Evolutionary conservation across 768 basidiomycete genomes (phyloP), one percentile per base, ranked within the genome.

Genomic region (Clavulina sp.): DNA sequence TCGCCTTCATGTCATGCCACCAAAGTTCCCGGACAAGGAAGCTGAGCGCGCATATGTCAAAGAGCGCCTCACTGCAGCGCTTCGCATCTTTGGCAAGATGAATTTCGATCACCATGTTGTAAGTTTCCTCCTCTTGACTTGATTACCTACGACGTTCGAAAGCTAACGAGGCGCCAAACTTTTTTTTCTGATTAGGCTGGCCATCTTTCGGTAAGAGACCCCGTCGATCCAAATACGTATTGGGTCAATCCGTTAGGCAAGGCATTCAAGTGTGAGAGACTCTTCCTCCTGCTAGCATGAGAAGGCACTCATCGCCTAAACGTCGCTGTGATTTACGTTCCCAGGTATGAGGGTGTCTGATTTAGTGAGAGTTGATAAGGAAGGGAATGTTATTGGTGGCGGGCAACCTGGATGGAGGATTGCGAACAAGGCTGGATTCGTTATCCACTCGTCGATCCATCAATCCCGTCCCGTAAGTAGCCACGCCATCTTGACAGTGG

Each of bases 191-290:
- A n/a, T n/a, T 38, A 19, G 43, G 23, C 43, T 7, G 16, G 24
- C 24, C 43, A 46, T 46, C 9, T 46, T 7, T 46, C 16, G 9
- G 24, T 26, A 26, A 7, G 16, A 16, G 24, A 16, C 23, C 16
- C 13, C 9, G 16, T 9, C 24, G 43, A 16, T 24, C 16, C 65
- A 19, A 64, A 68, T 55, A 68, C 67, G 51, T 72, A 71, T 63
- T 73, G 70, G 72, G 70, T 72, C 43, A 72, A 73, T 54, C 71
- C 71, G 1, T 69, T 69, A 54, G 71, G 68, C 48, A 28, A 5
- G 18, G 2, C 3, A 4, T 23, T 6, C 29, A 71, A 59, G 9
- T 19, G 34, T 38, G 34, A 9, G 34, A 9, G 34, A 38, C 9
- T 19, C 34, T 19, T 9, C 9, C 9, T 38, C 9, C 9, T 38